A percentile compares a stretch with the other conserved stretches of the same genome.
Conservation (phyloP, 495 filamentous ascomycete species). For the Paragyromitra xinjiangensis region DNA sequence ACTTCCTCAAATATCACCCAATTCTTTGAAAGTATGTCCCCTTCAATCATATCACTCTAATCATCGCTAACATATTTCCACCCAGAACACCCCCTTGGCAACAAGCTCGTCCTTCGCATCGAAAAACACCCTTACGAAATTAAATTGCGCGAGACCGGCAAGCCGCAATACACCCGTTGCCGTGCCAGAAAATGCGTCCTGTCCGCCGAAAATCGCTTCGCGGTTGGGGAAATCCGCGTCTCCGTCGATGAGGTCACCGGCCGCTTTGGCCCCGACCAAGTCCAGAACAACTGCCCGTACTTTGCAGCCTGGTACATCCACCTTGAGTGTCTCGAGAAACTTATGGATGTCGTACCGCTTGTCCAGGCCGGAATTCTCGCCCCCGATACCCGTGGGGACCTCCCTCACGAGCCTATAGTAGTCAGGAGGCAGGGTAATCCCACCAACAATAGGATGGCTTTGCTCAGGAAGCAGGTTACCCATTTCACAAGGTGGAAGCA, state of each 20-base stretch:
- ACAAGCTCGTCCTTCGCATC: slow-evolving; percentile 45
- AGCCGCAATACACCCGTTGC: slow-evolving; percentile 38
- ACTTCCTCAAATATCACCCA: neutral
- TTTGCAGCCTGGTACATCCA: slow-evolving; percentile 52
- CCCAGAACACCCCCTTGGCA: slow-evolving; percentile 49
- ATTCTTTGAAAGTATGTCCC: slow-evolving; percentile 39
- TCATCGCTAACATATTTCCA: neutral
- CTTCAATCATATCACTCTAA: too few species aligned
- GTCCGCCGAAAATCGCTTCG: slow-evolving; percentile 12
- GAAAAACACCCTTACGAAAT: slow-evolving; percentile 53
- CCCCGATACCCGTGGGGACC: slow-evolving; percentile 11
- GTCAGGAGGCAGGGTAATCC: neutral
- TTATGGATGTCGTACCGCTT: slow-evolving; percentile 46
- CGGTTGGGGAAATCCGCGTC: slow-evolving; percentile 44
- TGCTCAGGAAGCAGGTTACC: slow-evolving; percentile 24
- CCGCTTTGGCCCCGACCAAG: slow-evolving; percentile 31
- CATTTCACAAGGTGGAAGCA: slow-evolving; percentile 25
- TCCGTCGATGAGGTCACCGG: slow-evolving; percentile 52
- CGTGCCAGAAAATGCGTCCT: slow-evolving; percentile 33
- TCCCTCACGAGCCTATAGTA: slow-evolving; percentile 27
- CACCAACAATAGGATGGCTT: slow-evolving; percentile 44
- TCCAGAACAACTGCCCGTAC: slow-evolving; percentile 48
- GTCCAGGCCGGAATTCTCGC: slow-evolving; percentile 28
- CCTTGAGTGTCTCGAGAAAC: slow-evolving; percentile 49
- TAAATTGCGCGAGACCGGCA: slow-evolving; percentile 32